phyloP scores from a whole-genome alignment of 2,329 filamentous ascomycete genomes.

The Colletotrichum sp. region DNA sequence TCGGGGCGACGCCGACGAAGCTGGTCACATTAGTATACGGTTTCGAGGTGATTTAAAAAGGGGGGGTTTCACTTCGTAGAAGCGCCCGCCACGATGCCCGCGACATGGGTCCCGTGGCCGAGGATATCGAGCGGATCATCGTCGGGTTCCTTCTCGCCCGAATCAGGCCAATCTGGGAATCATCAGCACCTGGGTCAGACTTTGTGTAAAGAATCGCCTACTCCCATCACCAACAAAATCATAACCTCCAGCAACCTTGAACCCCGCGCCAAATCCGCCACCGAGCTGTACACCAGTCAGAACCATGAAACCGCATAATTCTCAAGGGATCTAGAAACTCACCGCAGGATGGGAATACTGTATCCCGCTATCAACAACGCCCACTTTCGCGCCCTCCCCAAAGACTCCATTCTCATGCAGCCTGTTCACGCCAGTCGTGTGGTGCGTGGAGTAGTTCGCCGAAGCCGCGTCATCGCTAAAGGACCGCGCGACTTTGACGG shows the following conservation, averaged over 20 bases:
- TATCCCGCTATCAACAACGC: conserved; percentile 43
- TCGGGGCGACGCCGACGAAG: conserved; percentile 33
- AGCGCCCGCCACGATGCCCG: conserved; percentile 33
- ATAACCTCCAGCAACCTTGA: conserved; percentile 46
- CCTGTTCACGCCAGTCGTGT: conserved; percentile 42
- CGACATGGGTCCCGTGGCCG: conserved; percentile 40
- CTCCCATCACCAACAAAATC: conserved; percentile 46
- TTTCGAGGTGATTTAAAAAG: not conserved
- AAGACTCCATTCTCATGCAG: conserved; percentile 40
- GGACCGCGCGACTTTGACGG: not conserved
- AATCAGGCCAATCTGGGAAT: conserved; percentile 28
- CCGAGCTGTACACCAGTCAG: conserved; percentile 37
- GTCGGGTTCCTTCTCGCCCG: conserved; percentile 17
- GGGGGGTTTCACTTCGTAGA: not conserved
- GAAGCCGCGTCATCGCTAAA: conserved; percentile 22
- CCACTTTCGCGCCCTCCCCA: conserved; percentile 41
- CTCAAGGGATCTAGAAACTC: not conserved
- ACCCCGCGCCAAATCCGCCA: conserved; percentile 51
- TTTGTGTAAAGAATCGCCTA: not conserved
- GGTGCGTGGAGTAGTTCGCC: conserved; percentile 37
- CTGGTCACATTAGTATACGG: not conserved
- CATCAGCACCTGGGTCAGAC: conserved; percentile 24
- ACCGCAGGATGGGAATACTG: conserved; percentile 44
- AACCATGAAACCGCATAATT: no score
- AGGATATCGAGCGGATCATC: not conserved